These are phyloP conservation scores for Bipolaris bicolor DNA, from an alignment of 2,329 filamentous ascomycete species.

Conservation along the genomic window DNA sequence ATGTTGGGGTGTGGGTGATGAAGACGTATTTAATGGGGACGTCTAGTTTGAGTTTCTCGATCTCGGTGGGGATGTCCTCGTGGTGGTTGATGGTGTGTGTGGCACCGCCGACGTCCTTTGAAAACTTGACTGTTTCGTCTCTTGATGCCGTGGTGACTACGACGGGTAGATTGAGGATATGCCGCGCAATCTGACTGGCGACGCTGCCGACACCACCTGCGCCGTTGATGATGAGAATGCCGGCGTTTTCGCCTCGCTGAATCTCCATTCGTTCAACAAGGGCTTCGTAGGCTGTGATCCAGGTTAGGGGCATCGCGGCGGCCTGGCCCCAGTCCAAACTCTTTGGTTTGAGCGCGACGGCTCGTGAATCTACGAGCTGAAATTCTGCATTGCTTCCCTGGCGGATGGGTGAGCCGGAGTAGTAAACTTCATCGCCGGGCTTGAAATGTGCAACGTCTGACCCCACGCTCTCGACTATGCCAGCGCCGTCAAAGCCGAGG, in stretches of 20 bases:
- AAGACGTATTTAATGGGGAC: constrained; percentile 12
- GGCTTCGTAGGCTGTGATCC: constrained; percentile 15
- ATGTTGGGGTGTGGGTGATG: constrained; percentile 12
- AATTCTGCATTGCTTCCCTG: constrained; percentile 14
- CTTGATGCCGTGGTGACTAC: constrained; percentile 12
- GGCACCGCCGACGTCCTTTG: constrained; percentile 9
- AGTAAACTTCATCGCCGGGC: constrained; percentile 9
- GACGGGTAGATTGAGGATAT: constrained; percentile 10
- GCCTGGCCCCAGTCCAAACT: constrained; percentile 11
- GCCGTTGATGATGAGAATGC: constrained; percentile 12
- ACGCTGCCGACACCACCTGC: constrained; percentile 13
- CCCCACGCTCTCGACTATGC: constrained; percentile 6
- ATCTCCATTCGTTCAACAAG: constrained; percentile 11
- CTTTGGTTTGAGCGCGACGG: constrained; percentile 10
- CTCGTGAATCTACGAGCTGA: constrained; percentile 10
- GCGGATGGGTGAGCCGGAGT: constrained; percentile 11
- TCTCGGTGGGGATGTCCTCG: constrained; percentile 2
- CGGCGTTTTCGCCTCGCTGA: background rate
- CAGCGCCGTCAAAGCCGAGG: constrained; percentile 13
- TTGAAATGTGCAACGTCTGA: background rate
- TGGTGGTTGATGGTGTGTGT: constrained; percentile 13
- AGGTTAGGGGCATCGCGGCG: constrained; percentile 14
- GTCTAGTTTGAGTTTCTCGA: constrained; percentile 4
- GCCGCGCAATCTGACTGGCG: constrained; percentile 11
- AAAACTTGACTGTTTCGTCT: constrained; percentile 12